Base-by-base conservation (phyloP, 2,329 filamentous ascomycete genomes). In the Talaromyces sp. region DNA sequence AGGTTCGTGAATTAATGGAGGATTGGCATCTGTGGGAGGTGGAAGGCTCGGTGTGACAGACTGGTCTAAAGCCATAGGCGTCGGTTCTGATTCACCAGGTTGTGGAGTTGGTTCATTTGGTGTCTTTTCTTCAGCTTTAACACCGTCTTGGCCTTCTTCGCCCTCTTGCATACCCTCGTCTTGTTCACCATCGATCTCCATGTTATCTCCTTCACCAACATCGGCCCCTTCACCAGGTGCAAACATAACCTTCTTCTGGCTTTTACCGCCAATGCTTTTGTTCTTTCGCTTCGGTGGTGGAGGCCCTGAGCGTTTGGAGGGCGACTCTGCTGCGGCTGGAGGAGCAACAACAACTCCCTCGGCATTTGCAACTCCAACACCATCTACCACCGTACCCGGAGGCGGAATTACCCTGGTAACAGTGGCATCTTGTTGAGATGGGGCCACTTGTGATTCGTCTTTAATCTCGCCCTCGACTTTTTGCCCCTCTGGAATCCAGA, bases 241-340 rank as follows among this genome's bases (percentile, higher is more conserved):
- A 66, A 87, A 86, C 64, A 83, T 82, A 49, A 87, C 84, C 72
- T 88, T 91, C 76, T 88, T 90, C 64, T 86, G 84, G 17, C 91
- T 91, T 64, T 92, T 85, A 8, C 91, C 91, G 39, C 90, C 87
- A 19, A 60, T 8, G 0, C 91, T 89, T 74, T 90, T 93, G 55
- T 84, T 81, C 80, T 93, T 96, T 73, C 91, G 88, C 73, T 92
- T 92, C 0, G 90, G 90, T 1, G 90, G 89, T 0, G 90, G 89
- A 30, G 88, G 88, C 0, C 88, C 88, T 76, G 17, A 82, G 81
- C 25, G 81, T 82, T 66, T 73, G 67, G 10, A 27, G 54, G 36
- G 36, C 4, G 27, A n/a, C n/a, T 47, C 44, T 74, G 79, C 68
- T 73, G 81, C 67, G 72, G 69, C 65, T 72, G 78, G 77, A 53